Evolutionary conservation across 2,329 filamentous ascomycete genomes (phyloP).

Genomic region (Aspergillus sp.): DNA sequence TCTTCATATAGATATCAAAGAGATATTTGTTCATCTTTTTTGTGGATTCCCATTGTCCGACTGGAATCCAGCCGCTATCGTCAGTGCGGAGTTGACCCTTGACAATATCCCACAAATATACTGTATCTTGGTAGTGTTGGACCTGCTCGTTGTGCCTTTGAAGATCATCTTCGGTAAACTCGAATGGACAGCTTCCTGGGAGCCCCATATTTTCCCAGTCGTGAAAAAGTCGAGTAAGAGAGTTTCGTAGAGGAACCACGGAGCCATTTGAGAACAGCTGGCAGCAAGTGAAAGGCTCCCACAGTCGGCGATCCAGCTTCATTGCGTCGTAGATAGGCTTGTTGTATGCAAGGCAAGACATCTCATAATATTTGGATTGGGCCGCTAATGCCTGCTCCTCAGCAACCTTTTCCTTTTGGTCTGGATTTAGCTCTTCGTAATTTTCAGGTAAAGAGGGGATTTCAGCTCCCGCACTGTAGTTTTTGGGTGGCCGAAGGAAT

Average conservation of each 20-base stretch:
- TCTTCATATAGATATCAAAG: constrained; percentile 22
- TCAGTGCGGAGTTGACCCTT: constrained; percentile 25
- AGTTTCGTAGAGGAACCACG: constrained; percentile 19
- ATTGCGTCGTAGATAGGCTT: constrained; percentile 20
- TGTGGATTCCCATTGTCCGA: constrained; percentile 19
- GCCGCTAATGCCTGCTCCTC: constrained; percentile 13
- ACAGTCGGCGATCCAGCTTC: constrained; percentile 21
- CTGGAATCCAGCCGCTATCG: constrained; percentile 21
- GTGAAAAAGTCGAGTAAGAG: constrained; percentile 16
- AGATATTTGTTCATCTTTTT: constrained; percentile 19
- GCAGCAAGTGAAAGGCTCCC: constrained; percentile 22
- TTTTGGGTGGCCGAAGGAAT: constrained; percentile 20
- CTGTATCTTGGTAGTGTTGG: constrained; percentile 20
- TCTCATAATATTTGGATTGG: constrained; percentile 27
- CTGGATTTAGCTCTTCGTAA: constrained; percentile 15
- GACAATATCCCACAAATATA: constrained; percentile 22
- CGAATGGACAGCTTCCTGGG: constrained; percentile 19
- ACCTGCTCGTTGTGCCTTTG: constrained; percentile 18
- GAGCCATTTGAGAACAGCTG: constrained; percentile 17
- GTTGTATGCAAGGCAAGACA: constrained; percentile 21
- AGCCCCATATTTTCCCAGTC: constrained; percentile 18
- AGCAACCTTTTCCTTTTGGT: constrained; percentile 12
- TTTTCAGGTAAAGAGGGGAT: constrained; percentile 17
- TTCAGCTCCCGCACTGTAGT: constrained; percentile 17
- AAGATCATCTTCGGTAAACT: constrained; percentile 15